Evolutionary conservation across 139 green algal genomes (phyloP), one percentile per base, ranked within the genome.

Genomic region (Pseudopediastrum boryanum): DNA sequence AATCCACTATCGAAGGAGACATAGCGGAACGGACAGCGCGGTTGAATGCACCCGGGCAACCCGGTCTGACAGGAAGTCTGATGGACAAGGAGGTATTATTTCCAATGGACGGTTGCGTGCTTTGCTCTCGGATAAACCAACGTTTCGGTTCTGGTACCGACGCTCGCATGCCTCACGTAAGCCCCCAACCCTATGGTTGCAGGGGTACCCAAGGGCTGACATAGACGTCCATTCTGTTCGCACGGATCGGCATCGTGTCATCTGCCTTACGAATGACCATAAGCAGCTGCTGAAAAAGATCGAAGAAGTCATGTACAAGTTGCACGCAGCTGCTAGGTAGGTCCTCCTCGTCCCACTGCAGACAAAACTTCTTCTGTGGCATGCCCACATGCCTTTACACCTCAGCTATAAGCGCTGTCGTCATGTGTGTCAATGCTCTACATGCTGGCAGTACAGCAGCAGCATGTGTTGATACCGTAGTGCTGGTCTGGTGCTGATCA

Each of bases 191-290:
- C n/a, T n/a, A n/a, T n/a, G n/a, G 0, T 0, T 81, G 67, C 83
- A 97, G 93, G 93, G 93, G 27, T 97, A 89, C 48, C 93, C 93
- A 0, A 66, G 93, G 0, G 69, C 82, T 31, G 92, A 98, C 78
- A 88, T 98, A 0, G 92, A 97, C 66, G 69, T 97, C 21, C 27
- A 69, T 5, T 68, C 79, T 25, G 84, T 97, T 1, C 79, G 93
- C 2, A 76, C 56, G 2, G 91, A 97, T 51, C 82, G 93, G 9
- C 81, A 96, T 64, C 75, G 85, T 12, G 33, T 90, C 29, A 85
- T 89, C 77, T 90, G 85, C 19, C 83, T 97, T 9, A 89, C 88
- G 25, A 95, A 95, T 38, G 93, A 97, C 81, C 91, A 95, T 79
- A 95, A 94, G 71, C 61, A 39, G 1, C 36, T 97, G 10, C 92